Evolutionary conservation across 2,329 filamentous ascomycete genomes (phyloP).

Genomic region (Colletotrichum orbiculare): DNA sequence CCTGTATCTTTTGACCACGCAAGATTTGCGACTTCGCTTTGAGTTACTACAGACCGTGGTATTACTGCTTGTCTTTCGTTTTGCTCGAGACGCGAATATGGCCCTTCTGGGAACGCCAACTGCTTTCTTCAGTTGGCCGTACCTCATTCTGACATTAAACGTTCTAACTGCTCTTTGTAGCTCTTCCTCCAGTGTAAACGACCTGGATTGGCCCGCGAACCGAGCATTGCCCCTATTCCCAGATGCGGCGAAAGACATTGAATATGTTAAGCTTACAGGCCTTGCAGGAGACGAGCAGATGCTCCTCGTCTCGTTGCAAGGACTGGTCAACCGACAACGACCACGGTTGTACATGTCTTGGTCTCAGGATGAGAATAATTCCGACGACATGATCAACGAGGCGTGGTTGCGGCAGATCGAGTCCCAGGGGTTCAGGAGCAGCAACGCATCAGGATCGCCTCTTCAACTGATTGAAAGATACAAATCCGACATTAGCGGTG

Average conservation of each 20-base stretch:
- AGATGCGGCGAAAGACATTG: conserved; percentile 1
- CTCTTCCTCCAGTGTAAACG: not conserved
- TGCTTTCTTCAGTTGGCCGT: no score
- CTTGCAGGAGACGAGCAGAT: conserved; percentile 12
- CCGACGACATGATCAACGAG: conserved; percentile 15
- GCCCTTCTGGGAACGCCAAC: no score
- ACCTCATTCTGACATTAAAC: no score
- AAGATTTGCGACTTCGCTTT: no score
- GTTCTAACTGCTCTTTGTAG: not conserved
- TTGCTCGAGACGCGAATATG: no score
- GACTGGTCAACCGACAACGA: conserved; percentile 10
- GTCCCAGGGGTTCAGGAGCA: not conserved
- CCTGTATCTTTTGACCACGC: no score
- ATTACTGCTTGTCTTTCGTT: no score
- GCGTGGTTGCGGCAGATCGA: conserved; percentile 13
- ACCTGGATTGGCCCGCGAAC: conserved; percentile 12
- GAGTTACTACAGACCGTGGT: no score
- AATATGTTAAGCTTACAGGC: conserved; percentile 8
- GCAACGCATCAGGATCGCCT: not conserved
- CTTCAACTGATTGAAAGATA: conserved; percentile 14
- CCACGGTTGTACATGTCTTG: conserved; percentile 16
- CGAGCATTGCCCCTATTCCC: conserved; percentile 13
- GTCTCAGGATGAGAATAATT: not conserved
- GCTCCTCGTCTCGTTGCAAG: conserved; percentile 11
- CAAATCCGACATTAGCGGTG: conserved; percentile 14